Base-by-base conservation (phyloP, 1,284 basidiomycete genomes). In the Cryptococcus sp. region DNA sequence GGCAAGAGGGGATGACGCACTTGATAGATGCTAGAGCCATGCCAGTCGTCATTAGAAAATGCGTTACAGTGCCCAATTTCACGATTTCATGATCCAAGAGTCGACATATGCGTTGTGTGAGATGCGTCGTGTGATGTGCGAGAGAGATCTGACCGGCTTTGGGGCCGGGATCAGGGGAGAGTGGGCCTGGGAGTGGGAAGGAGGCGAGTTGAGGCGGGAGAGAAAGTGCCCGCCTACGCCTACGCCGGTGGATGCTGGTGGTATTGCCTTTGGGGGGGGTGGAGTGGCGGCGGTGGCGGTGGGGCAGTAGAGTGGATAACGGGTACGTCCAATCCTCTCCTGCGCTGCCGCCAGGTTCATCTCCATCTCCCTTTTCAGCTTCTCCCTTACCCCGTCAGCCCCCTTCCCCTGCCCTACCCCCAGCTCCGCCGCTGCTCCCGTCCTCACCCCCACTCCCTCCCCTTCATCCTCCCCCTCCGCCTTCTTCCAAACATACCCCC, bases 401-500 rank as follows among this genome's bases (percentile, higher is more conserved):
- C 16, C 5, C 23, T 40, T 12, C 40, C 24, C 5, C 23, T 40
- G 18, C 40, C 24, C n/a, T 39, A 50, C 18, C 8, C 39, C 37
- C 16, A 20, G 20, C 16, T 44, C 35, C 1, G 45, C 38, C 28
- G n/a, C 13, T 4, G 38, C 6, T 2, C 5, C 6, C 21, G 37
- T 3, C 40, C 28, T 21, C n/a, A 12, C 39, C 36, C 1, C 20
- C 16, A 9, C 23, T 40, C 4, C n/a, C n/a, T 12, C 33, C 33
- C 7, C 33, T 28, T 24, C 33, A 40, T 23, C 39, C 15, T 46
- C 18, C 50, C 46, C 50, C 33, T n/a, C 39, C 45, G 39, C 37
- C 12, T 23, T 37, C 35, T 48, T 39, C 51, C 55, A 57, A 15
- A 40, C 50, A 44, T 58, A 58, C 9, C 52, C 52, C 52, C 52